These are phyloP conservation scores for Candida sanyaensis DNA, from an alignment of 1,139 yeast genomes.

Conservation along the genomic window DNA sequence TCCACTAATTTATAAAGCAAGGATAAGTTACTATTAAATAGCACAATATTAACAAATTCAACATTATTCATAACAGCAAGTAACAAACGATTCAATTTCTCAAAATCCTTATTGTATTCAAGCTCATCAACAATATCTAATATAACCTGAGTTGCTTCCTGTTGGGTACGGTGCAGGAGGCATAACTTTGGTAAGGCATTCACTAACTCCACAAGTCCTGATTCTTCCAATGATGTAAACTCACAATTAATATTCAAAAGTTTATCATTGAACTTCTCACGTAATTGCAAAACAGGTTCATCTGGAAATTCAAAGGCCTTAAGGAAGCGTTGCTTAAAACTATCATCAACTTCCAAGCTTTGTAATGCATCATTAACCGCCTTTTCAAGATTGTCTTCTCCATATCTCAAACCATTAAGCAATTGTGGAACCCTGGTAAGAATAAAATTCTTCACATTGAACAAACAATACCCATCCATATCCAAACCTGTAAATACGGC, in stretches of 20 bases:
- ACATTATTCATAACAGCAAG: conserved; percentile 45
- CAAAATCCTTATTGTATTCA: conserved; percentile 37
- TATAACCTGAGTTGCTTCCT: conserved; percentile 38
- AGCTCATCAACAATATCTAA: conserved; percentile 38
- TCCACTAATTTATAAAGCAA: conserved; percentile 28
- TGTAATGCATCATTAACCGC: conserved; percentile 19
- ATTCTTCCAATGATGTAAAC: conserved; percentile 54
- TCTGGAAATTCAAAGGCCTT: conserved; percentile 26
- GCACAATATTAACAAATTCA: conserved; percentile 42
- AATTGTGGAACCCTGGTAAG: conserved; percentile 30
- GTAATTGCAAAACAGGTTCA: conserved; percentile 15
- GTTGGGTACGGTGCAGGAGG: conserved; percentile 40
- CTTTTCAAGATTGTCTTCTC: conserved; percentile 20
- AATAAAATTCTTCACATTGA: conserved; percentile 40
- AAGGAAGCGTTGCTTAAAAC: conserved; percentile 57
- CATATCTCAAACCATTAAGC: conserved; percentile 17
- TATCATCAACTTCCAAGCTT: conserved; percentile 27
- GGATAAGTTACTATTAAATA: conserved; percentile 29
- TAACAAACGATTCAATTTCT: conserved; percentile 51
- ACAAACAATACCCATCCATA: conserved; percentile 16
- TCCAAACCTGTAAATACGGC: conserved; percentile 20
- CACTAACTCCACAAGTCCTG: conserved; percentile 47
- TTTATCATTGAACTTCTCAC: conserved; percentile 28
- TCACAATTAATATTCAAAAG: conserved; percentile 53
- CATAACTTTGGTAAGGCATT: conserved; percentile 25